phyloP scores from a whole-genome alignment of 2,329 filamentous ascomycete species.

The Cylindrodendrum hubeiense region DNA sequence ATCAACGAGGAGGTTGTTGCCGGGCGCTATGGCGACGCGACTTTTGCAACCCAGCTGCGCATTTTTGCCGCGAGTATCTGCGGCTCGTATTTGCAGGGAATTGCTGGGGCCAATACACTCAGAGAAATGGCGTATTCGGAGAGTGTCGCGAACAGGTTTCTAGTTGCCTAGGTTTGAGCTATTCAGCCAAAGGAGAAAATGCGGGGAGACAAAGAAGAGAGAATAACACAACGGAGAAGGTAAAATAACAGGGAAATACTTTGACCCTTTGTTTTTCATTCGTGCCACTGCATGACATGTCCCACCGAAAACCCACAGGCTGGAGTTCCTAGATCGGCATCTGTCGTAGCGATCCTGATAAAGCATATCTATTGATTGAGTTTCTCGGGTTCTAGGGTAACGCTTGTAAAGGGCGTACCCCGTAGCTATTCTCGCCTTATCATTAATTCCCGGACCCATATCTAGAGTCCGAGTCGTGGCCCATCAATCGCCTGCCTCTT shows the following conservation, averaged over 20 bases:
- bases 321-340: no score
- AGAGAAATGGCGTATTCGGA: background rate
- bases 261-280: no score
- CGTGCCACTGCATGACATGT: no score
- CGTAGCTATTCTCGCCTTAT: background rate
- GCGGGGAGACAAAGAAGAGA: no score
- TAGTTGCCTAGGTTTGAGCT: background rate
- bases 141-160: background rate
- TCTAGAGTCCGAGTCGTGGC: conserved; percentile 15
- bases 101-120: background rate
- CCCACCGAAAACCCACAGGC: no score
- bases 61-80: conserved; percentile 54
- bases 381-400: background rate
- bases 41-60: conserved; percentile 57
- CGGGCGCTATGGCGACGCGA: conserved; percentile 52
- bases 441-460: conserved; percentile 19
- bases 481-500: conserved; percentile 20
- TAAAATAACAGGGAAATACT: no score
- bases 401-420: background rate
- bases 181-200: no score
- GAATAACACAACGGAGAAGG: no score
- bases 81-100: background rate
- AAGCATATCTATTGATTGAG: background rate
- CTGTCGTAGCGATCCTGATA: background rate
- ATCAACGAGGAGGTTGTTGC: conserved; percentile 47